Evolutionary conservation across 2,329 filamentous ascomycete genomes (phyloP), one percentile per base, ranked within the genome.

Genomic region (Fusarium verrucosum): DNA sequence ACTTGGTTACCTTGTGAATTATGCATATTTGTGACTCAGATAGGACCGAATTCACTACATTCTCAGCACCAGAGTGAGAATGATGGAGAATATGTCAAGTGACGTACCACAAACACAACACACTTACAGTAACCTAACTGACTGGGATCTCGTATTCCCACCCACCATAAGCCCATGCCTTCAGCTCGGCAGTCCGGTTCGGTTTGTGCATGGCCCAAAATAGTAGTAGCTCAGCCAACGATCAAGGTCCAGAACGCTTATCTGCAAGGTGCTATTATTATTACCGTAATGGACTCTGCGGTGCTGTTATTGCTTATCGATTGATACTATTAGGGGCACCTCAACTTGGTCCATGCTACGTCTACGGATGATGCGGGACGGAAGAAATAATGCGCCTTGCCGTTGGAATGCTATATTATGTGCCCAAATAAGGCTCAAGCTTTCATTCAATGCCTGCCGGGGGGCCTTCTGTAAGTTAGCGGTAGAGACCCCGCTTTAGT

Each of bases 71-170:
- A 44, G 45, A 42, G 19, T 32, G 50, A 62, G 52, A 65, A 47
- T 58, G 43, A 44, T 45, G 56, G 42, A 44, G 20, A 20, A 41
- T 55, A 37, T 61, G 56, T 46, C 65, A 53, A 65, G 65, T 70
- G 68, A 70, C 68, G 68, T 70, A 62, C 68, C 57, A 69, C 67
- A 49, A 50, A 68, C 51, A 49, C 45, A 32, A 23, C 47, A 46
- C 32, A 40, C 22, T 32, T n/a, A n/a, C n/a, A n/a, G n/a, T n/a
- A n/a, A 38, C 44, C 35, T 46, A 22, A n/a, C n/a, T n/a, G n/a
- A n/a, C 44, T 47, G 32, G 44, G 53, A 53, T 68, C 68, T 70
- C 68, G 68, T 70, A 70, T 70, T 66, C 47, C 56, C 53, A 33
- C 47, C 56, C 53, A 33, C 42, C 68, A 43, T 50, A 49, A 54